Base-by-base conservation (phyloP, 306 rosid species). In the Fagus sylvatica region DNA sequence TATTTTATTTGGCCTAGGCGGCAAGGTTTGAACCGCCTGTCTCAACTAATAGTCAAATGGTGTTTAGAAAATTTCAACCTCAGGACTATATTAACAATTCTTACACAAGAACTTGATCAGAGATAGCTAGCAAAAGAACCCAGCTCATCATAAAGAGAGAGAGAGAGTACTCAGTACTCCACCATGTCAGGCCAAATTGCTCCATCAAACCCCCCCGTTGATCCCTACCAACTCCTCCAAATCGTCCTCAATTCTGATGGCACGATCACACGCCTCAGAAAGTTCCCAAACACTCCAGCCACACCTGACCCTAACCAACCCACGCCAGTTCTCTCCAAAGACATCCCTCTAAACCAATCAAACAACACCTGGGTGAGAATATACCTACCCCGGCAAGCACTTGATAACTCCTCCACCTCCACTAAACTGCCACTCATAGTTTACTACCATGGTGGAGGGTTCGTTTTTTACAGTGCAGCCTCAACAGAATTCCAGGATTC, bases 401-500 rank as follows among this genome's bases (percentile, higher is more conserved):
- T 84, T 5, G 28, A 76, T 46, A 5, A 46, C 6, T 0, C 72
- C 75, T 13, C 76, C 51, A 5, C 53, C 10, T 15, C 71, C n/a
- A 22, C 28, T 22, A 78, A 86, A 62, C 77, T 85, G 1, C 89
- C 93, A 48, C 84, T 87, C 36, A 71, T 88, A 28, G 30, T 88
- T 42, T 80, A 67, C 84, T 90, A 55, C 72, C 92, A 83, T 19
- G 91, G 86, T 0, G 82, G 92, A 39, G 90, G 89, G 4, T 90
- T 88, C 76, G 34, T 84, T 0, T 1, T 62, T 0, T 2, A 17
- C 0, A 72, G 87, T 13, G 84, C 89, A 1, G 71, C 83, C 11
- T 41, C 88, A 3, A 48, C 89, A 10, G 0, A 71, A 0, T 80
- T 74, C 69, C 94, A 84, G 19, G 62, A 80, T 36, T 76, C 71